Base-by-base conservation (phyloP, 73 alveolate genomes). In the Paramecium caudatum region DNA sequence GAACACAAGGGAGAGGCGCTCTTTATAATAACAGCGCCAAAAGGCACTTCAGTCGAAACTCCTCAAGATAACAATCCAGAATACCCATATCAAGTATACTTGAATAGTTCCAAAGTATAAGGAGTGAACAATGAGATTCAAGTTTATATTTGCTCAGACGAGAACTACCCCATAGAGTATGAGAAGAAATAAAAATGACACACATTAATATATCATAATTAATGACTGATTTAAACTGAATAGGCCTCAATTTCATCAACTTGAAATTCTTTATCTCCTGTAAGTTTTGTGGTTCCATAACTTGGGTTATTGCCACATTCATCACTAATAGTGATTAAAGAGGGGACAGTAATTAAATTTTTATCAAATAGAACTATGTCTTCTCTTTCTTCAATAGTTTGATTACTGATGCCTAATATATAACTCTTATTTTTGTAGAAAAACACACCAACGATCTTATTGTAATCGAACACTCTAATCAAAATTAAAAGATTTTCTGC, bases 21-120 rank as follows among this genome's bases (percentile, higher is more conserved):
- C 27, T 74, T 91, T 47, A 90, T 90, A 13, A 91, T 91, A 32
- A 86, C 92, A 17, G 95, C 95, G 17, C 95, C 95, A 16, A 68
- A 90, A 90, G 95, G 95, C 39, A 91, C 95, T 32, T 32, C 68
- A 1, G 90, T 91, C 3, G 95, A 91, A 47, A 90, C 86, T 25
- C 94, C 94, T 0, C 27, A 47, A 33, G 92, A 91, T 15, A 86
- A 62, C 10, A 43, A 61, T 36, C 80, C 82, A 23, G 93, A 86
- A 63, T 86, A 62, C 33, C 93, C 93, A 0, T 63, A 86, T 63
- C 43, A 86, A 23, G 61, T 86, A 16, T 86, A 63, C 27, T 63
- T 86, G 15, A 86, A 86, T 49, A 86, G 88, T 84, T 25, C 55
- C 47, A 86, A 86, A 62, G 55, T 61, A 34, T 5, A 37, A 41